Evolutionary conservation across 352 stramenopile species (phyloP).

Genomic region (Globisporangium echinulatum): DNA sequence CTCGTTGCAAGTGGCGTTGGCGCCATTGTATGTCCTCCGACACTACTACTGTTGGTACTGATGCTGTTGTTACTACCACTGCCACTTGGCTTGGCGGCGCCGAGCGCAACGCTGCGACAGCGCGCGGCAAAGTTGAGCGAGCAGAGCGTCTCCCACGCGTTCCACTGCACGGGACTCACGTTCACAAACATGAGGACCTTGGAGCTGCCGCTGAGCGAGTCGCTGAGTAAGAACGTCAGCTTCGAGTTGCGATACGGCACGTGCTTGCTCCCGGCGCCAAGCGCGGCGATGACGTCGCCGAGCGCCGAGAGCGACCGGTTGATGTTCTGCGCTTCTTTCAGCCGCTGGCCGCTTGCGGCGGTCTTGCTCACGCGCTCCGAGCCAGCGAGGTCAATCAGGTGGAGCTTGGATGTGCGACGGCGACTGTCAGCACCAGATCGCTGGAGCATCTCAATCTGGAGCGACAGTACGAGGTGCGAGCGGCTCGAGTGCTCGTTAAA

Average conservation of each 20-base stretch:
- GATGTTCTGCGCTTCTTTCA: constrained; percentile 96
- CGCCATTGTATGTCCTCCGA: constrained; percentile 19
- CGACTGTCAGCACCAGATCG: constrained; percentile 32
- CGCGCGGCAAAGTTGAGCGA: constrained; percentile 88
- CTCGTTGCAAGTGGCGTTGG: not conserved
- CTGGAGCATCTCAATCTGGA: constrained; percentile 56
- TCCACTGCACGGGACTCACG: constrained; percentile 83
- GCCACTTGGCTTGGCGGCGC: constrained; percentile 56
- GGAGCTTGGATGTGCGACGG: constrained; percentile 57
- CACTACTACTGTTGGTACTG: not conserved
- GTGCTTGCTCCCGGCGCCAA: constrained; percentile 85
- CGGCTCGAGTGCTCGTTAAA: constrained; percentile 91
- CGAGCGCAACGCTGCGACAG: constrained; percentile 84
- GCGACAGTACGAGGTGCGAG: constrained; percentile 90
- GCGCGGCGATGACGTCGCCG: constrained; percentile 92
- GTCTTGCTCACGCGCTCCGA: constrained; percentile 88
- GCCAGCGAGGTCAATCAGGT: constrained; percentile 87
- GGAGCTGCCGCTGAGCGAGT: constrained; percentile 73
- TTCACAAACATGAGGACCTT: constrained; percentile 88
- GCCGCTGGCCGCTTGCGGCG: constrained; percentile 83
- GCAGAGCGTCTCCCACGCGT: constrained; percentile 85
- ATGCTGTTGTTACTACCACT: not conserved
- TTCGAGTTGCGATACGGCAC: constrained; percentile 96
- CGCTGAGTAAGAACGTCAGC: constrained; percentile 87
- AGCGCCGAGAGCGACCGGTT: constrained; percentile 93